Base-by-base conservation (phyloP, 805 yeast genomes). In the Barnettozyma salicaria region DNA sequence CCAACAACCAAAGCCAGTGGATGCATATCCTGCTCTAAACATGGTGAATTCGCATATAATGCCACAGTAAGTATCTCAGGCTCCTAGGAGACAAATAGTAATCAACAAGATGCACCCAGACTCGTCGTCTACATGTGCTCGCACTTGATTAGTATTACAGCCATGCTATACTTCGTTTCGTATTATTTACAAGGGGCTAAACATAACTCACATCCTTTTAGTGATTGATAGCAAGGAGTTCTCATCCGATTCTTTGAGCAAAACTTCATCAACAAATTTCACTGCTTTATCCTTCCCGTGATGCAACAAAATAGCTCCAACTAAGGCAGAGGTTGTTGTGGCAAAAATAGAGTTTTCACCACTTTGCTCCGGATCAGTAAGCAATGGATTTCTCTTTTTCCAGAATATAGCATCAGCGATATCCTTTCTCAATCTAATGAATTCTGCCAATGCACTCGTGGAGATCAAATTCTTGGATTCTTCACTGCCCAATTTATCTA, bases 231-330 rank as follows among this genome's bases (percentile, higher is more conserved):
- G 42, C 20, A 68, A 35, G 4, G 55, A 50, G 20, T 40, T 42
- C 13, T 42, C 43, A 8, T 45, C 32, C 4, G 16, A 16, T 20
- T 40, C 46, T 16, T 42, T 41, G 28, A 58, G 45, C 42, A 76
- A 56, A 27, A 79, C 59, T 55, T 74, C 77, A 26, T 63, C 59
- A 36, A 83, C 71, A 49, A 79, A 83, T 42, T 65, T 60, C 45
- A 70, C 76, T 6, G 87, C 79, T n/a, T 56, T 68, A 4, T 43
- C 46, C 48, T 75, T 71, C 5, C 92, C 92, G 49, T 78, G 77
- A 19, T 68, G 65, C 23, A 75, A 61, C 24, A 80, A 66, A 35
- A 83, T 72, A 3, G 82, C 89, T 19, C 92, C 92, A 20, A 83
- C 60, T 39, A 82, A 60, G 5, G 90, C 80, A 49, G 65, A 66